Base-by-base conservation (phyloP, 2,329 filamentous ascomycete genomes). In the Hypomyces rosellus region DNA sequence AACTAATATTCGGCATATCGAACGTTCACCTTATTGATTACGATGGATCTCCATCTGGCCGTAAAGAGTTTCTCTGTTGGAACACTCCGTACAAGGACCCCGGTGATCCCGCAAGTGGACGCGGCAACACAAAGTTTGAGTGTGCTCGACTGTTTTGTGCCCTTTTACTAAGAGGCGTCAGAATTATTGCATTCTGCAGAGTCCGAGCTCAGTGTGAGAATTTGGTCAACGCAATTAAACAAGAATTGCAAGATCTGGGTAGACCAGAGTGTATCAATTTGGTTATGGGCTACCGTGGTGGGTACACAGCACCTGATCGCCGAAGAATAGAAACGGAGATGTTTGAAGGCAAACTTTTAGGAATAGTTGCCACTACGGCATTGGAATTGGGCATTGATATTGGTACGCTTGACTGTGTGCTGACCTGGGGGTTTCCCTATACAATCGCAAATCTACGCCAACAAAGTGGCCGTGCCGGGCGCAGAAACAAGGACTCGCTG, bases 31-130 rank as follows among this genome's bases (percentile, higher is more conserved):
- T 97, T 41, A 86, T 92, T 1, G 90, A 96, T 62, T 91, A 88
- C 61, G 93, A 99, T 63, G 93, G 93, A 1, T 96, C 91, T 0
- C 93, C 93, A 0, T 89, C 89, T 5, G 69, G 92, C 0, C 78
- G 89, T 18, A 97, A 97, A 64, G 92, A 97, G 61, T 97, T 97
- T 51, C 64, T 99, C 6, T 97, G 91, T 67, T 99, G 93, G 93
- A 97, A 99, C 60, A 96, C 92, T 0, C 93, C 93, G 0, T 96
- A 83, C 67, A 95, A 90, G 65, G 92, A 96, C 58, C 89, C 92
- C 0, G 80, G 77, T 1, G 92, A 97, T 66, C 88, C 90, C 8
- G 82, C 86, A 0, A 95, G 89, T 59, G 92, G 93, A 1, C 82
- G 93, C 51, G 89, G 88, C 13, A 89, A 89, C 64, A 84, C 85